A percentile compares a stretch with the other conserved stretches of the same genome.
Conservation (phyloP, 2,329 filamentous ascomycete genomes). For the Thelonectria discophora region DNA sequence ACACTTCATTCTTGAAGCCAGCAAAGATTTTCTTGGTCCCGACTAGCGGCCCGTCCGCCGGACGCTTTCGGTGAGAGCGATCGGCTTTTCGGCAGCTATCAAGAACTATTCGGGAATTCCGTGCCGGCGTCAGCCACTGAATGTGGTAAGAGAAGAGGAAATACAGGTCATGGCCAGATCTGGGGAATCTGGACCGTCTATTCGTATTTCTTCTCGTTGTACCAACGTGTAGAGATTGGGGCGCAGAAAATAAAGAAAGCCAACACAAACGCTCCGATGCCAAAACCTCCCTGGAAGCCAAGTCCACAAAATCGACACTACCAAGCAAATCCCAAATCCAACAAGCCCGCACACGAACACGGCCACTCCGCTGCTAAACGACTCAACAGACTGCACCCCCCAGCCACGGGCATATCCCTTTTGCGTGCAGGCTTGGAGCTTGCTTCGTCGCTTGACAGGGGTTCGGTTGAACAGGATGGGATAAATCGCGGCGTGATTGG, state of each 20-base stretch:
- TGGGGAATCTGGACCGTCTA: no score
- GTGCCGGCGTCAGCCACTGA: background rate
- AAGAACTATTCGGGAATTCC: background rate
- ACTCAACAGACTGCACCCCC: background rate
- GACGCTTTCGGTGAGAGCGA: background rate
- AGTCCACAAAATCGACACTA: constrained; percentile 5
- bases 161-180: no score
- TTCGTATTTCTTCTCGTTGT: background rate
- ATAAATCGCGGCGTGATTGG: constrained; percentile 7
- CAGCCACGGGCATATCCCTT: background rate
- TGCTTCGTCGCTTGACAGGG: constrained; percentile 1
- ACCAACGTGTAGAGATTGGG: background rate
- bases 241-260: constrained; percentile 7
- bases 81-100: background rate
- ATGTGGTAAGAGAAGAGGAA: no score
- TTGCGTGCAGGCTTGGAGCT: constrained; percentile 4
- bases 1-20: background rate
- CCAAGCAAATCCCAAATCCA: background rate
- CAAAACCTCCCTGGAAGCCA: constrained; percentile 19
- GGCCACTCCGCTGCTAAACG: background rate
- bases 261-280: background rate
- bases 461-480: constrained; percentile 17
- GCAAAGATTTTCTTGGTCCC: background rate
- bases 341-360: constrained; percentile 1
- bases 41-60: background rate